Evolutionary conservation across 306 rosid species (phyloP), one percentile per base, ranked within the genome.

Genomic region (Acacia confusa): DNA sequence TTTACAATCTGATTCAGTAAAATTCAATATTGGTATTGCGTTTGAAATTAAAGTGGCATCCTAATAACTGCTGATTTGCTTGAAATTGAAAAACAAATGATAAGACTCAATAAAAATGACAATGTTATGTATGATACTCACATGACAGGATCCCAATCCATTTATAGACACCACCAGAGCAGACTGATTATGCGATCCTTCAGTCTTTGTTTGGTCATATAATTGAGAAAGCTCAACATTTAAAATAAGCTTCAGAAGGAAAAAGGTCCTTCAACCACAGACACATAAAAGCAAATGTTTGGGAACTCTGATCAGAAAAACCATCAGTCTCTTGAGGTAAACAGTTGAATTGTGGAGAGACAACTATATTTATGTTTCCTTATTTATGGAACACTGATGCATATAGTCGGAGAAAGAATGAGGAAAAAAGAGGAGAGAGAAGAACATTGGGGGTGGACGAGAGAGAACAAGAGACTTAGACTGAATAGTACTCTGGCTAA

Each of bases 191-290:
- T 73, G 30, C 41, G 27, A 68, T 58, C 53, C 43, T 50, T 63
- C 60, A 24, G 41, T 71, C 66, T 70, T 75, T 76, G 25, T 75
- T 45, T 67, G 43, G 76, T 58, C 41, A 30, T 45, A 83, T 47
- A 79, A 52, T 82, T 76, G 48, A 53, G 84, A 43, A 82, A 76
- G 45, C 70, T 55, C 74, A 47, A 47, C 61, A 69, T 67, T 17
- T 11, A 66, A 38, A 34, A 28, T 38, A 79, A 13, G 75, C 52
- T 74, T 41, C 50, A 52, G 57, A 86, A 71, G 75, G 64, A 78
- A 2, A 70, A 64, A 45, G 47, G 34, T 74, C 53, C 84, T 65
- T 79, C 36, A 48, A 78, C 70, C 68, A 66, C 14, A 40, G 22
- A 30, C 38, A 67, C 48, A 61, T 50, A 75, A 63, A 52, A 20